Evolutionary conservation across 306 rosid genomes (phyloP), one percentile per base, ranked within the genome.

Genomic region (Leucaena leucocephala): DNA sequence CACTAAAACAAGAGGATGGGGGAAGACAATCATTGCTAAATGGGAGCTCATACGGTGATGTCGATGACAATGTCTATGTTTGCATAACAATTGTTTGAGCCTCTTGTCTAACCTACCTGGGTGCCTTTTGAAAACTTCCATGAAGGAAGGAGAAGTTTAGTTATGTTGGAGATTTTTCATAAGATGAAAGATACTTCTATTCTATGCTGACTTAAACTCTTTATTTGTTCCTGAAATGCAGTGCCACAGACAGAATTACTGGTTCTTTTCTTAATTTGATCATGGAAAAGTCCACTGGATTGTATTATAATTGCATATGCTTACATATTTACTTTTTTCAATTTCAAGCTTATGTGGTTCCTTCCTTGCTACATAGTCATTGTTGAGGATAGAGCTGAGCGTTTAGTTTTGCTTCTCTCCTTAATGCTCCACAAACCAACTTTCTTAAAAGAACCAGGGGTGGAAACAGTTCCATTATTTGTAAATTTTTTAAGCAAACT

Each of bases 361-460:
- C 12, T 57, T 57, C 39, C 39, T 38, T 54, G 33, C 52, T 19
- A 40, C 8, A 49, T 49, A 14, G 42, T 40, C n/a, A 1, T 52
- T 77, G 67, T 55, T 27, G 33, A 63, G 76, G 44, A 63, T 50
- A 57, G 58, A 75, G 84, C 72, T 62, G 82, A 81, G 73, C 81
- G 80, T 76, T 65, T 17, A 70, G 78, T 84, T 81, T 81, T 82
- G 89, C 87, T 71, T 86, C 92, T 89, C 90, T 87, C 85, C 92
- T 81, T 84, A 70, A 10, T 55, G 91, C 89, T 90, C 90, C 89
- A 48, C 1, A 48, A 12, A 48, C 54, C 17, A 5, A 16, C 7
- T 8, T 54, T 54, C 86, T 89, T 84, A 50, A 35, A 64, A 8
- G 50, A 80, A 64, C 80, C 61, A 66, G 44, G 39, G 78, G 43